phyloP scores from a whole-genome alignment of 192 early-diverging fungal genomes.

The Podila horticola region DNA sequence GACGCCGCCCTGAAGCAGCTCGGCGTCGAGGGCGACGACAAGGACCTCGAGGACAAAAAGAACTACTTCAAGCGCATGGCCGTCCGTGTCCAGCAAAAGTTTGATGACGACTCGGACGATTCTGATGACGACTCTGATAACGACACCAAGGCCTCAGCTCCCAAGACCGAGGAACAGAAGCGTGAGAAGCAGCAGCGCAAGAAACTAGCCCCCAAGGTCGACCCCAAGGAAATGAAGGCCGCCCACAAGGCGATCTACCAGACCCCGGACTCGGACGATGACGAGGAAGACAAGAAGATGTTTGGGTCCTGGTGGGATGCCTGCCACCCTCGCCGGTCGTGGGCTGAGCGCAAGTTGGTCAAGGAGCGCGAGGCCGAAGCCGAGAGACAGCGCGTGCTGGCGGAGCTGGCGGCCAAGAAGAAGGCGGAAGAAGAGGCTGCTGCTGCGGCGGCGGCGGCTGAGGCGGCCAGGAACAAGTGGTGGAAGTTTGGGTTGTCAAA shows the following conservation, averaged over 20 bases:
- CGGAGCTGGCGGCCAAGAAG: constrained; percentile 27
- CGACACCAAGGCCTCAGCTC: not conserved
- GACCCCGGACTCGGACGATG: not conserved
- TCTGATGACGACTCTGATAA: constrained; percentile 22
- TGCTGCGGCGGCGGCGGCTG: constrained; percentile 29
- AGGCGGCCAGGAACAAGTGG: constrained; percentile 39
- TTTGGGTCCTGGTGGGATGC: constrained; percentile 49
- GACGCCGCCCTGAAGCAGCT: constrained; percentile 38
- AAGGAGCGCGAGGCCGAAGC: constrained; percentile 45
- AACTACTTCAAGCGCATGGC: constrained; percentile 48
- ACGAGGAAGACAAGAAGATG: constrained; percentile 38
- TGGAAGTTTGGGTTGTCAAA: constrained; percentile 21
- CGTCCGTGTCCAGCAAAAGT: constrained; percentile 38
- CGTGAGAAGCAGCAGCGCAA: constrained; percentile 22
- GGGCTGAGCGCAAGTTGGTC: constrained; percentile 42
- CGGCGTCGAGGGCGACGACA: constrained; percentile 34
- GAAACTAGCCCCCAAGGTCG: constrained; percentile 39
- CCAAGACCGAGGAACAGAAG: constrained; percentile 39
- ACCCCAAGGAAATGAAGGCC: constrained; percentile 50
- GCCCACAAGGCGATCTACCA: constrained; percentile 35
- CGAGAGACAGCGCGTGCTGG: constrained; percentile 24
- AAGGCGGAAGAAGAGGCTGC: constrained; percentile 38
- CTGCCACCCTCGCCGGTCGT: constrained; percentile 41
- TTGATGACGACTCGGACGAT: constrained; percentile 40
- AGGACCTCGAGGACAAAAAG: constrained; percentile 26